A percentile compares a stretch with the other conserved stretches of the same genome.
phyloP scores from a whole-genome alignment of 805 yeast species.

The Schwanniomyces polymorphus region DNA sequence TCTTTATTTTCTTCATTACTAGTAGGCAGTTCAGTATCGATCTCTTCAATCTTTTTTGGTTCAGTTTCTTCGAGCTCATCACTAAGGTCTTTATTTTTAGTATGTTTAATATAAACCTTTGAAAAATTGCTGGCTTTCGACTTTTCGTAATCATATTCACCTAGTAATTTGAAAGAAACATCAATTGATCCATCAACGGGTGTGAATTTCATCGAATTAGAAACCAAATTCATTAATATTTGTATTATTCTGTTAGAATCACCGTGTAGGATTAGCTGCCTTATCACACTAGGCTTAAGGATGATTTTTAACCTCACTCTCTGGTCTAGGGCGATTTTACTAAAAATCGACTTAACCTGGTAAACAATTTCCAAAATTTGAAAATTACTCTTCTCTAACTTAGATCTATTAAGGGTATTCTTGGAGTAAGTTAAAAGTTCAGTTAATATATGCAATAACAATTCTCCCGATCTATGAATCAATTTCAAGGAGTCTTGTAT shows the following conservation, averaged over 20 bases:
- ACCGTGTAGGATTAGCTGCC: constrained; percentile 72
- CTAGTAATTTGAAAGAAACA: constrained; percentile 61
- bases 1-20: neutral
- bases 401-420: constrained; percentile 81
- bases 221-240: constrained; percentile 87
- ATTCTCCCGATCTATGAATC: constrained; percentile 89
- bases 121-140: constrained; percentile 43
- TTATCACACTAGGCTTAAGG: constrained; percentile 58
- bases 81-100: neutral
- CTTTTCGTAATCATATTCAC: constrained; percentile 62
- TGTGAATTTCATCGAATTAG: constrained; percentile 89
- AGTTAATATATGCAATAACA: constrained; percentile 82
- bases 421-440: constrained; percentile 91
- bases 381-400: constrained; percentile 81
- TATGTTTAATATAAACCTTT: constrained; percentile 41
- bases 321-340: constrained; percentile 75
- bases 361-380: constrained; percentile 76
- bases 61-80: neutral
- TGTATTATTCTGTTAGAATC: constrained; percentile 91
- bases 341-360: constrained; percentile 83
- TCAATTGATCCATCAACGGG: constrained; percentile 83
- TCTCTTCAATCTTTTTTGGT: neutral
- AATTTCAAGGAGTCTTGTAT: constrained; percentile 76
- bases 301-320: constrained; percentile 65
- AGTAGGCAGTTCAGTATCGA: neutral